Base-by-base conservation (phyloP, 2,329 filamentous ascomycete genomes). In the Fusarium robinianum region DNA sequence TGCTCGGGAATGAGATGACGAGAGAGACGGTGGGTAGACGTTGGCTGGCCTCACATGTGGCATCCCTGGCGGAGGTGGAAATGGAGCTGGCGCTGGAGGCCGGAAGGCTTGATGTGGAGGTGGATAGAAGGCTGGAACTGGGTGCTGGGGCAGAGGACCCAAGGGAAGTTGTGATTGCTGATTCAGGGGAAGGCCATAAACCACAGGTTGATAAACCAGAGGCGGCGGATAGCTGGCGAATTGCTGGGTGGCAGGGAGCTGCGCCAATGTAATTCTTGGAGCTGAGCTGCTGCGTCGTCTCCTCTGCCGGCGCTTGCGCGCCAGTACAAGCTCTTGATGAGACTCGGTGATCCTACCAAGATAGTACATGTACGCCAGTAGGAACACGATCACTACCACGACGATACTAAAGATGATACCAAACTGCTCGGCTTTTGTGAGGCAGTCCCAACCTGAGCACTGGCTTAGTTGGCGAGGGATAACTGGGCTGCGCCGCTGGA, bases 351-450 rank as follows among this genome's bases (percentile, higher is more conserved):
- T 47, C n/a, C 41, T 58, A 2, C 66, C 67, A 4, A 66, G 40
- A 27, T 62, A 69, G 58, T 66, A 74, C 58, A 68, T 62, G 24
- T 65, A 65, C 5, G 63, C 36, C 9, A 70, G 25, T 0, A 58
- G 46, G 3, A 72, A 26, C 8, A 65, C 42, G 9, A 65, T 45
- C 4, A 53, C 50, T 3, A 63, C 52, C 6, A 69, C 42, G 6
- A 67, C 41, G 10, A 64, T 55, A 44, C 66, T 68, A 44, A 70
- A 64, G 11, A 75, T 65, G 19, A 74, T 63, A 3, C 72, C 72
- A 15, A 65, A 67, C 22, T 71, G 62, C 29, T 72, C 61, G 0
- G 64, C 51, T 8, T 51, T 31, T 18, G 57, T 70, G n/a, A 74
- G 59, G 44, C 72, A 75, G 27, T 59, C 44, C 70, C 70, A 75